Evolutionary conservation across 306 rosid species (phyloP), one percentile per base, ranked within the genome.

Genomic region (Gillenia trifoliata): DNA sequence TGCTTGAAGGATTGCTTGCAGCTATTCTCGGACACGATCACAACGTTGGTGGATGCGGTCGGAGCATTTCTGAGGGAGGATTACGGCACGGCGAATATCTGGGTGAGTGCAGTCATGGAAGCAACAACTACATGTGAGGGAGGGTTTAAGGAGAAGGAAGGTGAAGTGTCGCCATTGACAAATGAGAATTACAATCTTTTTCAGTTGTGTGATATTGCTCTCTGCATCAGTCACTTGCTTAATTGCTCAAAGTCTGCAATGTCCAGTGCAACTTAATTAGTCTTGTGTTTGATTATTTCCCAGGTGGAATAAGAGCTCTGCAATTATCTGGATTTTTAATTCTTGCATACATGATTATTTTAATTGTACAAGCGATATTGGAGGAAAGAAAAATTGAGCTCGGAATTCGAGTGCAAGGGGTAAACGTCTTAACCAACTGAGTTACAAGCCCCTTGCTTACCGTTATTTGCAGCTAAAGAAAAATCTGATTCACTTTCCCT

Each of bases 41-140:
- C 78, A 72, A 74, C 77, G 2, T 63, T 89, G 30, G 75, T 34
- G 73, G 71, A 75, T 12, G 86, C 96, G 1, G 23, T 80, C 0
- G 81, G 73, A 29, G 91, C 78, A 7, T 85, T 86, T 77, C 68
- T 84, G 75, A 77, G 79, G 0, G 78, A 80, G 68, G 63, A 76
- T 1, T 92, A 85, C 64, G 78, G 61, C 3, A 69, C 62, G 0
- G 77, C 86, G 0, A 77, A 50, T 38, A 47, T 31, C 30, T 77
- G 79, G 86, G 61, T 90, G 76, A 81, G 87, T 82, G 77, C 83
- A 2, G 93, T 75, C 16, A 85, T 84, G 93, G 93, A 85, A 73
- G 85, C 85, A 3, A 78, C 84, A 0, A 19, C 78, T 1, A 88
- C 89, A 1, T 92, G 98, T 64, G 92, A 87, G 40, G 77, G 72